Conservation (phyloP, 192 early-diverging fungal species). For the Entomortierella beljakovae region DNA sequence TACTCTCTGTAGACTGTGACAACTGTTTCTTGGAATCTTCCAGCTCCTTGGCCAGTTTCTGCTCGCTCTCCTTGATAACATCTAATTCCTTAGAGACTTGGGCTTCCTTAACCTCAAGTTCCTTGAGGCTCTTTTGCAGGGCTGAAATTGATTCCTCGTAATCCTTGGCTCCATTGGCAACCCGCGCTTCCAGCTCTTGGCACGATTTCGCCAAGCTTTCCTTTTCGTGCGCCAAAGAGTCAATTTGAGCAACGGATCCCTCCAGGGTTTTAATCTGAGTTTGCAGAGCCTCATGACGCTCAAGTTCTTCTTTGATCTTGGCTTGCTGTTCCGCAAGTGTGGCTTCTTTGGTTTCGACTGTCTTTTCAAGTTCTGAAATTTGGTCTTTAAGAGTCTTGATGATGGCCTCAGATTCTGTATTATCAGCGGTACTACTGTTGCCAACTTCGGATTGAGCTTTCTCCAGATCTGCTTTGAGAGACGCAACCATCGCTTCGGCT, state of each 20-base stretch:
- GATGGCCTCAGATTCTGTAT: background rate
- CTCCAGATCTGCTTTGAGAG: constrained; percentile 35
- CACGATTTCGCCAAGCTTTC: constrained; percentile 1
- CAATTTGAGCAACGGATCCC: background rate
- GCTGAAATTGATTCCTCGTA: background rate
- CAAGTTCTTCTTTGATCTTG: constrained; percentile 13
- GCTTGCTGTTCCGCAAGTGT: constrained; percentile 8
- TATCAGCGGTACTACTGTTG: background rate
- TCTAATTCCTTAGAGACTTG: constrained; percentile 9
- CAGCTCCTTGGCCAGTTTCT: constrained; percentile 39
- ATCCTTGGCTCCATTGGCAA: background rate
- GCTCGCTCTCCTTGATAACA: constrained; percentile 8
- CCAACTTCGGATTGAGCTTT: constrained; percentile 7
- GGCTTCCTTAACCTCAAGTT: constrained; percentile 20
- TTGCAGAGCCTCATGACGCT: constrained; percentile 16
- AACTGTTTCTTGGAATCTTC: constrained; percentile 46
- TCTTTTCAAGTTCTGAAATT: constrained; percentile 20
- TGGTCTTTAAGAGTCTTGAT: constrained; percentile 17
- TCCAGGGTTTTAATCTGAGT: constrained; percentile 32
- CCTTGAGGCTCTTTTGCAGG: constrained; percentile 8
- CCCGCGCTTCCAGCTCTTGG: constrained; percentile 11
- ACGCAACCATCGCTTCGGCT: constrained; percentile 31
- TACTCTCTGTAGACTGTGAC: background rate
- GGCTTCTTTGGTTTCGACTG: constrained; percentile 21
- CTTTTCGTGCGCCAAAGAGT: constrained; percentile 18